phyloP scores from a whole-genome alignment of 2,329 filamentous ascomycete species.

The Trichoderma atroviride region DNA sequence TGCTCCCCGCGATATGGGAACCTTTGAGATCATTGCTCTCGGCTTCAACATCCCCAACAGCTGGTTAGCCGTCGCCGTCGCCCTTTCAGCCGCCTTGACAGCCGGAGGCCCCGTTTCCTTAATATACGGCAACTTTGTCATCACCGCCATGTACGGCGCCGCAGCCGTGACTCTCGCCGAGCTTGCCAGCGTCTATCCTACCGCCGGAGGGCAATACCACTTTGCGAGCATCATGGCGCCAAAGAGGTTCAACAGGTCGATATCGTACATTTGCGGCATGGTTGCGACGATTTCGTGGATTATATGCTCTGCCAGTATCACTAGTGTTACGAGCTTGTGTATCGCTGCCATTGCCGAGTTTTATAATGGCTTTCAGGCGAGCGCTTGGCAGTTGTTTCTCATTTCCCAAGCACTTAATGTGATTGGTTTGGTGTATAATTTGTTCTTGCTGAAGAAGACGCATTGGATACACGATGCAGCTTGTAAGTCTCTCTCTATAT shows the following conservation, averaged over 20 bases:
- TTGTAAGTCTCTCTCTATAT: conserved; percentile 14
- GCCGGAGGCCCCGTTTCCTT: conserved; percentile 23
- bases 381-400: conserved; percentile 17
- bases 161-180: conserved; percentile 41
- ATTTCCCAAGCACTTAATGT: conserved; percentile 11
- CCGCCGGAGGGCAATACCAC: conserved; percentile 45
- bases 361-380: conserved; percentile 8
- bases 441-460: conserved; percentile 24
- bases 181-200: conserved; percentile 42
- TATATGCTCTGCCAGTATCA: conserved; percentile 14
- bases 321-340: neutral
- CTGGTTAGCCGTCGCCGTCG: conserved; percentile 33
- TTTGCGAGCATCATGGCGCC: conserved; percentile 40
- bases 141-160: conserved; percentile 15
- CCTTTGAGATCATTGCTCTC: conserved; percentile 19
- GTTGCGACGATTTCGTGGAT: neutral
- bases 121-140: conserved; percentile 35
- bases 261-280: conserved; percentile 26
- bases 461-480: conserved; percentile 18
- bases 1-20: conserved; percentile 12
- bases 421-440: conserved; percentile 7
- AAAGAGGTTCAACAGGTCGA: conserved; percentile 29
- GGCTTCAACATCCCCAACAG: conserved; percentile 34
- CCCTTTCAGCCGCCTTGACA: conserved; percentile 30
- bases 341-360: conserved; percentile 8